Conservation (phyloP, 139 green algal genomes). For the Mychonastes homosphaera region DNA sequence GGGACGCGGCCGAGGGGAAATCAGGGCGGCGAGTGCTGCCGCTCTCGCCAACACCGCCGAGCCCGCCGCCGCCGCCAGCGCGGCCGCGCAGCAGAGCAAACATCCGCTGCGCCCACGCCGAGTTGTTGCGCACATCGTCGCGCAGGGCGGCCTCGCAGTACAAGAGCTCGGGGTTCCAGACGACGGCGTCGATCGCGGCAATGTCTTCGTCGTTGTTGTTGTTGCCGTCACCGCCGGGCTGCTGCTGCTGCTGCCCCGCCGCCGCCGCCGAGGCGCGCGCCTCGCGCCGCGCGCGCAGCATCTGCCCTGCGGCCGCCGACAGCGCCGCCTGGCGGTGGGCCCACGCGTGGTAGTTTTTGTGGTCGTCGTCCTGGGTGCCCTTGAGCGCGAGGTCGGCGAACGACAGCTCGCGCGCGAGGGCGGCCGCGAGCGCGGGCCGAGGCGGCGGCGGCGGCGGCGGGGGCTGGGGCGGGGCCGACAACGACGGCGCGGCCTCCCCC, state of each 20-base stretch:
- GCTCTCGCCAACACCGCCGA: neutral
- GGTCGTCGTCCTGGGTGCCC: slow-evolving; percentile 51
- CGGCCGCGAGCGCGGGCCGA: too few species aligned
- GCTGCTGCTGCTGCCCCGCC: too few species aligned
- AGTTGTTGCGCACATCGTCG: slow-evolving; percentile 78
- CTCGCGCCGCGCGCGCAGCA: too few species aligned
- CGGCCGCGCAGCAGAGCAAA: slow-evolving; percentile 36
- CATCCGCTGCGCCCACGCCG: slow-evolving; percentile 73
- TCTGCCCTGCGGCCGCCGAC: too few species aligned
- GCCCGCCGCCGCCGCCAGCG: neutral
- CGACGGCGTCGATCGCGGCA: too few species aligned
- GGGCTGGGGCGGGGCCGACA: too few species aligned
- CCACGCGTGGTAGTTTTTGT: slow-evolving; percentile 89
- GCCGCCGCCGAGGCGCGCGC: too few species aligned
- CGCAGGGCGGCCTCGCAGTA: slow-evolving; percentile 36
- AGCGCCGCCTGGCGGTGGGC: slow-evolving; percentile 60
- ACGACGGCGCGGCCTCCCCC: too few species aligned
- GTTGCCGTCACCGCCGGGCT: too few species aligned
- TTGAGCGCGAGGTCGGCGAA: too few species aligned
- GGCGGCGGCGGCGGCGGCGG: too few species aligned
- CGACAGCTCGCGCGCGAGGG: slow-evolving; percentile 36
- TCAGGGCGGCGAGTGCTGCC: neutral
- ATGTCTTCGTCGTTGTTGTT: too few species aligned
- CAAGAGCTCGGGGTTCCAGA: slow-evolving; percentile 46
- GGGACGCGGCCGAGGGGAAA: neutral